Conservation (phyloP, 2,329 filamentous ascomycete species). For the Cadophora sp. region DNA sequence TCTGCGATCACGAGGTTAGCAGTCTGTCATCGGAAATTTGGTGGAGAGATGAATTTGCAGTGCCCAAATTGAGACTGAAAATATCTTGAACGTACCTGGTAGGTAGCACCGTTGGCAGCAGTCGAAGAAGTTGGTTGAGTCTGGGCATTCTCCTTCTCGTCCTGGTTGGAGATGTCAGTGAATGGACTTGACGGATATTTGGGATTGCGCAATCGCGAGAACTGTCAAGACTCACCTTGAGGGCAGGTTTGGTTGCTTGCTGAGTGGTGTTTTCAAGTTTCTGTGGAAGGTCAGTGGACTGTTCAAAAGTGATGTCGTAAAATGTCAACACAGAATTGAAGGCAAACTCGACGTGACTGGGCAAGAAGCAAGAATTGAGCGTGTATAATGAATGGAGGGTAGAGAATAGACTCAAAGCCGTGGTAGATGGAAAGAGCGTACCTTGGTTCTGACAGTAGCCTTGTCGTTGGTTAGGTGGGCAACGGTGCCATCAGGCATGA, state of each 20-base stretch:
- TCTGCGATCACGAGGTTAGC: neutral
- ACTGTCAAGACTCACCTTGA: neutral
- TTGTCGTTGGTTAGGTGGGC: slow-evolving; percentile 60
- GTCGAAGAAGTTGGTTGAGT: neutral
- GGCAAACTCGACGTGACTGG: neutral
- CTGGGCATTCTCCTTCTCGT: slow-evolving; percentile 13
- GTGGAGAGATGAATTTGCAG: neutral
- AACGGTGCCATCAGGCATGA: slow-evolving; percentile 66
- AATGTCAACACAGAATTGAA: neutral
- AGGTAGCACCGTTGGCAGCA: neutral
- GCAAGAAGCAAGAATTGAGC: neutral
- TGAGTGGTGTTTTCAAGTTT: neutral
- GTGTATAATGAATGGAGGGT: no score
- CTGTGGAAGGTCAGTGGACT: slow-evolving; percentile 4
- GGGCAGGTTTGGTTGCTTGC: neutral
- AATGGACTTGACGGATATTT: neutral
- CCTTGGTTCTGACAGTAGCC: slow-evolving; percentile 31
- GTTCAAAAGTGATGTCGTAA: neutral
- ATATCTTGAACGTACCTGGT: neutral
- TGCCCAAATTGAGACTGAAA: neutral
- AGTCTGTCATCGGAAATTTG: neutral
- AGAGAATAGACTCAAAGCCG: neutral
- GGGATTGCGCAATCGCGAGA: neutral
- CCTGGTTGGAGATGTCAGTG: neutral
- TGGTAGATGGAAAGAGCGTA: slow-evolving; percentile 18